Conservation (phyloP, 139 green algal species). For the Coelastrella sp. region DNA sequence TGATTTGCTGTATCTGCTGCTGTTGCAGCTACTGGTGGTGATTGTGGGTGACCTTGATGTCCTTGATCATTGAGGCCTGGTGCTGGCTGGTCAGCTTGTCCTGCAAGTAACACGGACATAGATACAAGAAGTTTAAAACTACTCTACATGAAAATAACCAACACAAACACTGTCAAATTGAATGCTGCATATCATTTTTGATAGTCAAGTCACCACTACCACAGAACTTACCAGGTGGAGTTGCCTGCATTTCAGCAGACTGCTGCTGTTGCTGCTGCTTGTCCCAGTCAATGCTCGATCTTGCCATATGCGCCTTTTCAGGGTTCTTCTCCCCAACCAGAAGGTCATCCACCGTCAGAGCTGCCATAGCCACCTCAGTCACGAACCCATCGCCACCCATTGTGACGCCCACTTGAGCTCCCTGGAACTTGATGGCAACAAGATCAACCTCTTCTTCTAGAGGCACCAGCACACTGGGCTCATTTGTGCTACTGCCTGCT, state of each 20-base stretch:
- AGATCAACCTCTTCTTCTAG: conserved; percentile 74
- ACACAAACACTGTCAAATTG: too few relatives aligned
- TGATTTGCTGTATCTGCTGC: background rate
- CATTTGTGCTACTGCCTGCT: background rate
- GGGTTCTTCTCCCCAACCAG: conserved; percentile 38
- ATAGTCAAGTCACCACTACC: too few relatives aligned
- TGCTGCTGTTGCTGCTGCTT: conserved; percentile 26
- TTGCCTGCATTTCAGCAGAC: too few relatives aligned
- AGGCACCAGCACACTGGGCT: conserved; percentile 52
- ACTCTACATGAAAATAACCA: too few relatives aligned
- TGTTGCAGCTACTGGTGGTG: conserved; percentile 39
- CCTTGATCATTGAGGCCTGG: too few relatives aligned
- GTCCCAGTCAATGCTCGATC: conserved; percentile 36
- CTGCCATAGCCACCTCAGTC: conserved; percentile 49
- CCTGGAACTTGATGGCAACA: conserved; percentile 57
- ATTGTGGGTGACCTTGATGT: too few relatives aligned
- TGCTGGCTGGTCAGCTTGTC: too few relatives aligned
- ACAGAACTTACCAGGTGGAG: too few relatives aligned
- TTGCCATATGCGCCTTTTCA: conserved; percentile 30
- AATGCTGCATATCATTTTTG: too few relatives aligned
- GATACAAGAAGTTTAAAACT: too few relatives aligned
- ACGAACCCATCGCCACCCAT: conserved; percentile 56
- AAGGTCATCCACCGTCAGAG: conserved; percentile 44
- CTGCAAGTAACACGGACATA: too few relatives aligned
- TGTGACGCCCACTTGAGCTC: conserved; percentile 43